Conservation (phyloP, 1,284 basidiomycete genomes). For the Cystobasidium pallidum region DNA sequence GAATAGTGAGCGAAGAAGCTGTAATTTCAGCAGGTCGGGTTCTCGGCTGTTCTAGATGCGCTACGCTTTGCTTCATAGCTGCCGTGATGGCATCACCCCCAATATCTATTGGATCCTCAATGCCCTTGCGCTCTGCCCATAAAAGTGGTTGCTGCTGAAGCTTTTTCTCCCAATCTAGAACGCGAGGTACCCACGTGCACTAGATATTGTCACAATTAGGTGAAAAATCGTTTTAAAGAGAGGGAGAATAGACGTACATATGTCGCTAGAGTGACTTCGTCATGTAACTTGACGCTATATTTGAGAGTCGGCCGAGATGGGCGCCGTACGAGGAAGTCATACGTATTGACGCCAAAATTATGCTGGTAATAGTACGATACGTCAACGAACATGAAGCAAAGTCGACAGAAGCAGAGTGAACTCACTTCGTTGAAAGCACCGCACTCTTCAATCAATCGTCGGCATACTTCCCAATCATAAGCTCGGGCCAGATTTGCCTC, state of each 20-base stretch:
- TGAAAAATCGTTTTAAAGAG: too few species aligned
- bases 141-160: conserved; percentile 51
- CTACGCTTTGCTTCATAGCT: conserved; percentile 50
- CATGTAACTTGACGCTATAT: conserved; percentile 87
- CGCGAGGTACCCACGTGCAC: conserved; percentile 89
- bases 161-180: conserved; percentile 86
- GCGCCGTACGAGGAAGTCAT: conserved; percentile 82
- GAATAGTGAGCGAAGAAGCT: background rate
- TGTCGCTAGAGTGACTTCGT: conserved; percentile 92
- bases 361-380: conserved; percentile 60
- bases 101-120: conserved; percentile 58
- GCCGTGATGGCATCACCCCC: conserved; percentile 55
- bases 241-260: conserved; percentile 65
- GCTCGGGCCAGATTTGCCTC: conserved; percentile 73
- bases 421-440: conserved; percentile 83
- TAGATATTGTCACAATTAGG: conserved; percentile 54
- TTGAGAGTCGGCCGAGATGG: conserved; percentile 79
- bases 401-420: too few species aligned
- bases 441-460: conserved; percentile 79
- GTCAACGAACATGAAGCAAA: too few species aligned
- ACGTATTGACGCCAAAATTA: conserved; percentile 82
- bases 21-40: background rate
- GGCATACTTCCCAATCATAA: conserved; percentile 86
- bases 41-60: conserved; percentile 44
- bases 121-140: conserved; percentile 53